These are phyloP conservation scores for Claviceps maximensis DNA, from an alignment of 2,329 filamentous ascomycete genomes.

Conservation along the genomic window DNA sequence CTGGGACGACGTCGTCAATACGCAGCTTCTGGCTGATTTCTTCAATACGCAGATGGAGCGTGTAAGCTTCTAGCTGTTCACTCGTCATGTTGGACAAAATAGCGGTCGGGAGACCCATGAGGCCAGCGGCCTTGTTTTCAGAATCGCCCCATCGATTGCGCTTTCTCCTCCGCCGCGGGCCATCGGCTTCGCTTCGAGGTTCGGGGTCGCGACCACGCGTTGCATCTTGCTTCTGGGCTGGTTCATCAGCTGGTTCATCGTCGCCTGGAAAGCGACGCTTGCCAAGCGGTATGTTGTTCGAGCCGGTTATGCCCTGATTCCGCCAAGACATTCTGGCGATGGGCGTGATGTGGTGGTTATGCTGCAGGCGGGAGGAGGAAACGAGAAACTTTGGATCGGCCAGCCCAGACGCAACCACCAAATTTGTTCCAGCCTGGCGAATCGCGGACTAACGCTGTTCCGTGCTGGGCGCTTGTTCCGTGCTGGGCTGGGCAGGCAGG, in stretches of 20 bases:
- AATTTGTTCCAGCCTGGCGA: background rate
- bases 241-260: slow-evolving; percentile 27
- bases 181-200: slow-evolving; percentile 57
- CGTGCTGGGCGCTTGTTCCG: slow-evolving; percentile 1
- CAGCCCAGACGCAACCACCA: background rate
- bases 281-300: slow-evolving; percentile 93
- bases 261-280: slow-evolving; percentile 69
- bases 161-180: slow-evolving; percentile 86
- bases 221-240: slow-evolving; percentile 29
- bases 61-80: slow-evolving; percentile 96
- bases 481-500: too few species aligned
- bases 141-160: slow-evolving; percentile 97
- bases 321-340: slow-evolving; percentile 48
- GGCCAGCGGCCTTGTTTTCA: slow-evolving; percentile 94
- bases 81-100: slow-evolving; percentile 97
- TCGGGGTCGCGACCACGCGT: slow-evolving; percentile 93
- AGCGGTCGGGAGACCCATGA: slow-evolving; percentile 94
- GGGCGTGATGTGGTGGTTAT: background rate
- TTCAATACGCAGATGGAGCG: slow-evolving; percentile 89
- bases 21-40: slow-evolving; percentile 98
- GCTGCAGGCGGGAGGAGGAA: background rate
- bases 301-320: slow-evolving; percentile 81
- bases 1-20: slow-evolving; percentile 97
- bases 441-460: slow-evolving; percentile 1
- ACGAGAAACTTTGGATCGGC: background rate